Evolutionary conservation across 257 asterid genomes (phyloP).

Genomic region (Buddleja alternifolia): DNA sequence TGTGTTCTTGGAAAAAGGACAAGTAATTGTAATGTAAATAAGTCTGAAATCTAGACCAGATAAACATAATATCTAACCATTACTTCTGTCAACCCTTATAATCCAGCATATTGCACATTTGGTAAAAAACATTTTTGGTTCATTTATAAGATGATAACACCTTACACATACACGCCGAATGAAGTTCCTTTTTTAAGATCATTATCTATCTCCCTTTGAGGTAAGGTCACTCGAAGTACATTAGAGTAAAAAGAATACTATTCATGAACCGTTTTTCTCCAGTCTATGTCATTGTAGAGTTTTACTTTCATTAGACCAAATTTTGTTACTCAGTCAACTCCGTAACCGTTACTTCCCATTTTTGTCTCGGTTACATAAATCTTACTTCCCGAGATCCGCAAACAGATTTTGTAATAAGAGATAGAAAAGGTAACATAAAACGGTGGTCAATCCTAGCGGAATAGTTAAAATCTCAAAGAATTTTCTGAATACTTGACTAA

Average conservation of each 20-base stretch:
- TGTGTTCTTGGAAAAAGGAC: neutral
- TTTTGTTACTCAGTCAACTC: slow-evolving; percentile 1
- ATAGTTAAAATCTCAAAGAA: slow-evolving; percentile 8
- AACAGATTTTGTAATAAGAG: neutral
- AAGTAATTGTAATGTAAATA: neutral
- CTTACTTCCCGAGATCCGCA: neutral
- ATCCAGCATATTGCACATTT: neutral
- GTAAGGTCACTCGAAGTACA: neutral
- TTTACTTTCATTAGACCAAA: neutral
- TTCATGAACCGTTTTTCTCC: neutral
- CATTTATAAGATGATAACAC: neutral
- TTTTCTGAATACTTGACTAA: neutral
- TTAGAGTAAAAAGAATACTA: neutral
- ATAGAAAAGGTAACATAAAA: neutral
- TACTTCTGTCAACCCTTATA: neutral
- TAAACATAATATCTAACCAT: no score
- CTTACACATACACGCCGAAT: neutral
- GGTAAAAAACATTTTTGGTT: neutral
- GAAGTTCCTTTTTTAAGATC: slow-evolving; percentile 4
- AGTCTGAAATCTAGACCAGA: slow-evolving; percentile 2
- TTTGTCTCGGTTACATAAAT: slow-evolving; percentile 1
- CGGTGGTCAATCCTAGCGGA: neutral
- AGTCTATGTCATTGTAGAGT: neutral
- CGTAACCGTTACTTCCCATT: neutral
- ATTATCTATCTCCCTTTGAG: neutral